A percentile compares a stretch with the other conserved stretches of the same genome.
phyloP scores from a whole-genome alignment of 2,329 filamentous ascomycete genomes.

The Scopulariopsis brevicaulis region DNA sequence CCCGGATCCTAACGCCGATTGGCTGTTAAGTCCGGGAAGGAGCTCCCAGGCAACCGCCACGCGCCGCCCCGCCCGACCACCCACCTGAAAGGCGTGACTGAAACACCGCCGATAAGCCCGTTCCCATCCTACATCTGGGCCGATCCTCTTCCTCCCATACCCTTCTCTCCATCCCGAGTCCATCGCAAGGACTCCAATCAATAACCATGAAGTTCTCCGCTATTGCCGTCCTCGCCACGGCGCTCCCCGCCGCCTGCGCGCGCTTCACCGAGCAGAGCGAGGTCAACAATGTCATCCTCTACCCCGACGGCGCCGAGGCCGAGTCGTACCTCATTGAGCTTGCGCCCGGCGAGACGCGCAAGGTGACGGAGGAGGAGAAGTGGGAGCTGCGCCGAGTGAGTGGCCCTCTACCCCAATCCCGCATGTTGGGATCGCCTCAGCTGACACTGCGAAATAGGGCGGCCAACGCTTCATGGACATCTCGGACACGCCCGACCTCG shows the following conservation, averaged over 20 bases:
- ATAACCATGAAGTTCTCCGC: constrained; percentile 36
- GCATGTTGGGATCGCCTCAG: neutral
- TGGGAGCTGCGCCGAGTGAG: constrained; percentile 77
- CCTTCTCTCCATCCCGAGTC: neutral
- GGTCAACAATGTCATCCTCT: constrained; percentile 35
- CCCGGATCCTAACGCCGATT: neutral
- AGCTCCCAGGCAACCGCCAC: neutral
- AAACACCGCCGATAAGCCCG: neutral
- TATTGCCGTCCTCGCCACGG: constrained; percentile 37
- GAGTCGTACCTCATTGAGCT: constrained; percentile 72
- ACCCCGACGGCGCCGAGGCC: constrained; percentile 24
- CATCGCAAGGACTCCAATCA: neutral
- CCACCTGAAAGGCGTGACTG: neutral
- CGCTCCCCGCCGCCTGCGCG: constrained; percentile 41
- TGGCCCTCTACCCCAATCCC: constrained; percentile 6
- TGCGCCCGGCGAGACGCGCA: constrained; percentile 68
- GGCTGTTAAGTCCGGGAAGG: neutral
- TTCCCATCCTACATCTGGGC: neutral
- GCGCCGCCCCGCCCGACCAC: neutral
- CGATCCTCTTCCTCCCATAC: neutral
- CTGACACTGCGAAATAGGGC: constrained; percentile 39
- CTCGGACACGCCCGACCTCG: constrained; percentile 57
- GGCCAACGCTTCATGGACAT: constrained; percentile 92
- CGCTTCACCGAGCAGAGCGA: constrained; percentile 45
- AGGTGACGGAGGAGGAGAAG: constrained; percentile 91